Percentiles rank a stretch among this genome's conserved stretches.
Evolutionary conservation across 192 early-diverging fungal species (phyloP).

Genomic region (Coemansia reversa): DNA sequence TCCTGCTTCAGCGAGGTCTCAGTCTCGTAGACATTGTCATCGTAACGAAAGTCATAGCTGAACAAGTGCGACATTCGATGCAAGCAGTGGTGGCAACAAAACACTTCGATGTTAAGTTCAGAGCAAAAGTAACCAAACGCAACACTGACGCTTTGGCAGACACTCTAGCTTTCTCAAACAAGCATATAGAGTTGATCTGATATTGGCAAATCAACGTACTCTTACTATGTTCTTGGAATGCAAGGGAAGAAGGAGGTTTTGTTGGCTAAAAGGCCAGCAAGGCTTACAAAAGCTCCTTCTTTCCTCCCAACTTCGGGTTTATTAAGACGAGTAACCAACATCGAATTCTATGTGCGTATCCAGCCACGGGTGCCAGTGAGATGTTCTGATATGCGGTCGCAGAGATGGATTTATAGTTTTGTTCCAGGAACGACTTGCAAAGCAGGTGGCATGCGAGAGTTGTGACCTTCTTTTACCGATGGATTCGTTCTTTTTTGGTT

Average conservation of each 20-base stretch:
- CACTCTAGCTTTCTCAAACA: too few species aligned
- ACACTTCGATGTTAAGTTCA: too few species aligned
- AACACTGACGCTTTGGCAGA: too few species aligned
- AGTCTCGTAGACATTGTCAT: constrained; percentile 47
- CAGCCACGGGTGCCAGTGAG: too few species aligned
- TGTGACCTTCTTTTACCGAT: neutral
- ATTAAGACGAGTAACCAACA: constrained; percentile 28
- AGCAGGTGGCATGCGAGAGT: neutral
- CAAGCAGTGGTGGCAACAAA: neutral
- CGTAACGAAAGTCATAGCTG: constrained; percentile 47
- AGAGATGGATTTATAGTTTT: constrained; percentile 6
- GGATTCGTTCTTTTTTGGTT: neutral
- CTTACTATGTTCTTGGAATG: too few species aligned
- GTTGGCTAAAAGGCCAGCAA: too few species aligned
- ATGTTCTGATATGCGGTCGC: too few species aligned
- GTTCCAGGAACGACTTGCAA: neutral
- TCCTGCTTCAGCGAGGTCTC: constrained; percentile 41
- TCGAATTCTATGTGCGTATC: constrained; percentile 51
- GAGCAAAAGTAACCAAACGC: too few species aligned
- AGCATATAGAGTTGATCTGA: too few species aligned
- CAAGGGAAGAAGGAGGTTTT: too few species aligned
- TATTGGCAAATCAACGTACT: too few species aligned
- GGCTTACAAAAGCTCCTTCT: constrained; percentile 13
- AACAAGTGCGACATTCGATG: constrained; percentile 29
- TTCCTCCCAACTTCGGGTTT: constrained; percentile 41